Conservation (phyloP, 148 eudicot species). For the Rhododendron ovatum region DNA sequence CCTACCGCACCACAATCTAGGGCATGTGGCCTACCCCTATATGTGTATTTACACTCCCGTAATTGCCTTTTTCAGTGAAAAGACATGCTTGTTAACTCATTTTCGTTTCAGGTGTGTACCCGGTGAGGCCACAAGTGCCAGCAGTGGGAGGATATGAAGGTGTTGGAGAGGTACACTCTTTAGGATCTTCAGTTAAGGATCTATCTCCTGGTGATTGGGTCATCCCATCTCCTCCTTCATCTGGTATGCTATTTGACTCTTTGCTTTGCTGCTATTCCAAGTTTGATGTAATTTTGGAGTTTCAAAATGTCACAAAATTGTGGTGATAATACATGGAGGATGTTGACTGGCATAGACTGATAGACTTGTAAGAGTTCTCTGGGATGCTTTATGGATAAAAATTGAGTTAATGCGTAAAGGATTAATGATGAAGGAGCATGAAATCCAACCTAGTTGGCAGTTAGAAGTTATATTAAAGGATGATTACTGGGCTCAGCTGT, state of each 20-base stretch:
- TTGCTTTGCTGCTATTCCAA: neutral
- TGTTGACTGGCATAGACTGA: neutral
- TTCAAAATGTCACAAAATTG: neutral
- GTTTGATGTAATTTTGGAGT: neutral
- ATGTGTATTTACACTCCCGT: neutral
- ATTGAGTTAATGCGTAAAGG: neutral
- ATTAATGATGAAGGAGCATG: neutral
- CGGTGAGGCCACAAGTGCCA: conserved; percentile 79
- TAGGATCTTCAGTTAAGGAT: conserved; percentile 64
- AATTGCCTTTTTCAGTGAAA: neutral
- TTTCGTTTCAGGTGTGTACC: conserved; percentile 60
- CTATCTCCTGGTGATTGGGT: conserved; percentile 85
- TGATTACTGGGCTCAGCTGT: neutral
- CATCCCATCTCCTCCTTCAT: conserved; percentile 86
- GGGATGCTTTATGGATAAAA: neutral
- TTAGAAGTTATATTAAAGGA: neutral
- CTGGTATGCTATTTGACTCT: conserved; percentile 35
- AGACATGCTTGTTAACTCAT: neutral
- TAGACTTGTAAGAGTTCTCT: neutral
- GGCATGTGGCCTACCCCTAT: neutral
- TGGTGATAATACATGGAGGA: neutral
- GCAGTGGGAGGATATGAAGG: conserved; percentile 94
- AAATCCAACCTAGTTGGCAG: neutral
- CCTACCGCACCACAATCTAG: neutral
- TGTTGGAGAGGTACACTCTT: conserved; percentile 71